Evolutionary conservation across 1,139 yeast genomes (phyloP).

Genomic region (Pichia sp.): DNA sequence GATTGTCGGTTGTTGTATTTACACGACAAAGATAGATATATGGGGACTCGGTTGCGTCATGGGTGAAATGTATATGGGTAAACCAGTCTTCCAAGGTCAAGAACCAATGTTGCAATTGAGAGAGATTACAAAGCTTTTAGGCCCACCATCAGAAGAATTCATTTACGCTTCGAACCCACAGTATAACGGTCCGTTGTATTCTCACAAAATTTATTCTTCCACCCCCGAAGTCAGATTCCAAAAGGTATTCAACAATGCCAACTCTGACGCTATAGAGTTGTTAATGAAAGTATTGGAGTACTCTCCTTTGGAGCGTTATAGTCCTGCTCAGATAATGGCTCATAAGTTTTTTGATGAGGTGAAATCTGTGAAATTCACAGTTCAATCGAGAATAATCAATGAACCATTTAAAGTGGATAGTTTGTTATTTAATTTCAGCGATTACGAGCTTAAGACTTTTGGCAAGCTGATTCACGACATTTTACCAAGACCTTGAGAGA

Average conservation of each 20-base stretch:
- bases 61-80: slow-evolving; percentile 78
- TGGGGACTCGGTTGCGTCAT: slow-evolving; percentile 87
- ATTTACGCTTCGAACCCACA: slow-evolving; percentile 68
- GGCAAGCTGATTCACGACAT: slow-evolving; percentile 30
- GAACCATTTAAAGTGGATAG: slow-evolving; percentile 28
- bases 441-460: slow-evolving; percentile 43
- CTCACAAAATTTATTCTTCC: slow-evolving; percentile 60
- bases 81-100: slow-evolving; percentile 76
- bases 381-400: slow-evolving; percentile 26
- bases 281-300: slow-evolving; percentile 63
- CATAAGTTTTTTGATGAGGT: slow-evolving; percentile 69
- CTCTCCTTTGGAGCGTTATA: slow-evolving; percentile 61
- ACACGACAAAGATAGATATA: slow-evolving; percentile 72
- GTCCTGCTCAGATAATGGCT: slow-evolving; percentile 60
- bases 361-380: slow-evolving; percentile 49
- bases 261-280: slow-evolving; percentile 64
- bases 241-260: slow-evolving; percentile 63
- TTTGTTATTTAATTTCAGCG: slow-evolving; percentile 44
- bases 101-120: slow-evolving; percentile 67
- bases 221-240: slow-evolving; percentile 52
- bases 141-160: slow-evolving; percentile 65
- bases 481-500: slow-evolving; percentile 19
- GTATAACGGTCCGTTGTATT: slow-evolving; percentile 67
- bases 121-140: slow-evolving; percentile 69
- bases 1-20: slow-evolving; percentile 68